Conservation (phyloP, 148 eudicot species). For the Fagopyrum tataricum region DNA sequence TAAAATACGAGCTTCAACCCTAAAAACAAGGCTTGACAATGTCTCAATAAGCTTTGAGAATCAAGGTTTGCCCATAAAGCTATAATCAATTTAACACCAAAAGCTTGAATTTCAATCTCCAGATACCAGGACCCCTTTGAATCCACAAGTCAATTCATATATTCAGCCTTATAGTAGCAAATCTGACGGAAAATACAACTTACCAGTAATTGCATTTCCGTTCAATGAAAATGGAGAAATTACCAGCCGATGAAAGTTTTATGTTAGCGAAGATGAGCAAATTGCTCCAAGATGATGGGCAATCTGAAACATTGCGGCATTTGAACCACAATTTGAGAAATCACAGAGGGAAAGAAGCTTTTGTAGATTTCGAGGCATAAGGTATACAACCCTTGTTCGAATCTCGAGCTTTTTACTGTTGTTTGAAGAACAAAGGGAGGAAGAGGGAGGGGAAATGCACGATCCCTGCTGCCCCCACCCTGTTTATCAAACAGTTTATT, state of each 20-base stretch:
- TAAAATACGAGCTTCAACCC: not conserved
- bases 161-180: no score
- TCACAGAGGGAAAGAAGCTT: not conserved
- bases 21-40: not conserved
- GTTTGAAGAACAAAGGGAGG: constrained; percentile 1
- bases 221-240: not conserved
- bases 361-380: not conserved
- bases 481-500: constrained; percentile 9
- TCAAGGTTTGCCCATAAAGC: no score
- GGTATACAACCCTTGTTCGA: not conserved
- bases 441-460: not conserved
- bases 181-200: no score
- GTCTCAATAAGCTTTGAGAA: no score
- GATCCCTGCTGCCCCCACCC: not conserved
- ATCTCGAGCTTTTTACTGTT: not conserved
- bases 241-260: not conserved
- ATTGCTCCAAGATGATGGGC: not conserved
- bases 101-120: no score
- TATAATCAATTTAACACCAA: no score
- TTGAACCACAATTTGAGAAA: not conserved
- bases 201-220: no score
- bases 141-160: no score
- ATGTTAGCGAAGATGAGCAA: not conserved
- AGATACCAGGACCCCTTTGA: no score
- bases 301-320: not conserved